A percentile compares a stretch with the other conserved stretches of the same genome.
phyloP scores from a whole-genome alignment of 768 basidiomycete genomes.

The Pleurotus djamor region DNA sequence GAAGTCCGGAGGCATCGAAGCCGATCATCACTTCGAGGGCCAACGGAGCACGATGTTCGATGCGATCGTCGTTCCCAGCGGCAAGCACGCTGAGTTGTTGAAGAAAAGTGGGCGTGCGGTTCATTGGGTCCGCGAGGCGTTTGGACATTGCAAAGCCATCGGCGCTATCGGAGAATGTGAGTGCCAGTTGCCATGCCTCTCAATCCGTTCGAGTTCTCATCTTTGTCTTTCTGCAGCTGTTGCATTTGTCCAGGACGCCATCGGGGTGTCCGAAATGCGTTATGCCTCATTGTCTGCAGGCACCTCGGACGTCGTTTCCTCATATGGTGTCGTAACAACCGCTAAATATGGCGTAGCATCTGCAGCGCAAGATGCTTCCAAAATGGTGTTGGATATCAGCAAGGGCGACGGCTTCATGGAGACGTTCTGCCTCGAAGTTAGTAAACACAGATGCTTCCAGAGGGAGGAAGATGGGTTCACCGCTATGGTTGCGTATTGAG shows the following conservation, averaged over 20 bases:
- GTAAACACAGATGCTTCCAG: conserved; percentile 64
- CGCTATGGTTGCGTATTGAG: conserved; percentile 44
- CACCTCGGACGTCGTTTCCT: conserved; percentile 42
- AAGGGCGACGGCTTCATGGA: conserved; percentile 47
- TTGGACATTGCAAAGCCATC: conserved; percentile 84
- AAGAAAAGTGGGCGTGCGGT: conserved; percentile 63
- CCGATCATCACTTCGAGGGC: conserved; percentile 74
- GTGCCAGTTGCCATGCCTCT: background rate
- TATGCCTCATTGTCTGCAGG: conserved; percentile 28
- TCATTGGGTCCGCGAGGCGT: conserved; percentile 86
- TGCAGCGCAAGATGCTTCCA: conserved; percentile 35
- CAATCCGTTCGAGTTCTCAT: too few species aligned
- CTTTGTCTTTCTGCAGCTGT: background rate
- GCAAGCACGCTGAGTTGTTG: conserved; percentile 59
- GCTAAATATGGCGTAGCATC: conserved; percentile 45
- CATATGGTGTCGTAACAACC: conserved; percentile 63
- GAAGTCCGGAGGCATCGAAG: conserved; percentile 32
- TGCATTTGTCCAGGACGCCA: conserved; percentile 46
- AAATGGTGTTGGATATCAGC: conserved; percentile 28
- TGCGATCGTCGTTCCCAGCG: conserved; percentile 76
- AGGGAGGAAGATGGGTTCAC: conserved; percentile 60
- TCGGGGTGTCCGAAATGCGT: conserved; percentile 43
- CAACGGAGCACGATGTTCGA: conserved; percentile 86
- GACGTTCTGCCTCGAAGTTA: conserved; percentile 61
- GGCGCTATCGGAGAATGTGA: conserved; percentile 71